Conservation (phyloP, 2,329 filamentous ascomycete genomes). For the Cladosporium cucumerinum region DNA sequence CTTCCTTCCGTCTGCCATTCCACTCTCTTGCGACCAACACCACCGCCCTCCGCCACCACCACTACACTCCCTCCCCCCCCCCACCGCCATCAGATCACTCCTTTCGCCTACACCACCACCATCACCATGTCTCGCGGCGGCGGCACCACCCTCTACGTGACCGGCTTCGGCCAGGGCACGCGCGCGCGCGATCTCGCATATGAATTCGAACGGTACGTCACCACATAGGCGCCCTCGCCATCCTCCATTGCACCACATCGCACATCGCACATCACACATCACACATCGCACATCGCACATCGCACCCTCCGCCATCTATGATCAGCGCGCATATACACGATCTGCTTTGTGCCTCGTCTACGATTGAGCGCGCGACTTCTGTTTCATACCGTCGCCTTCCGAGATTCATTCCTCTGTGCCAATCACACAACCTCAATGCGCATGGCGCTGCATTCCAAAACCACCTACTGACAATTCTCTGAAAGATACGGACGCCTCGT, state of each 20-base stretch:
- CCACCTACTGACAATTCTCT: constrained; percentile 44
- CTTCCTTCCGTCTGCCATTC: not conserved
- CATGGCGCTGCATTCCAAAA: not conserved
- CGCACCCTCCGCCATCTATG: not conserved
- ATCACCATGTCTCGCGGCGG: constrained; percentile 77
- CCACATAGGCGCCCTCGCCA: constrained; percentile 25
- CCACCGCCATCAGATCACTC: not conserved
- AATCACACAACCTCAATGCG: not conserved
- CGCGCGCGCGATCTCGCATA: constrained; percentile 98
- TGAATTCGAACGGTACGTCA: constrained; percentile 99
- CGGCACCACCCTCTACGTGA: constrained; percentile 94
- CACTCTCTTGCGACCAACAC: not conserved
- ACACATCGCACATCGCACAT: not conserved
- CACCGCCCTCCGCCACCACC: not conserved
- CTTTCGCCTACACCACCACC: not conserved
- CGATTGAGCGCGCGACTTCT: not conserved
- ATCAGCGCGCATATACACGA: not conserved
- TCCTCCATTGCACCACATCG: constrained; percentile 2
- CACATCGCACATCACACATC: not conserved
- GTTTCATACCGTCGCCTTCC: not conserved
- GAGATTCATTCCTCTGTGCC: not conserved
- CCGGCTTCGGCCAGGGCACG: constrained; percentile 97
- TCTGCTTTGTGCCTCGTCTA: not conserved
- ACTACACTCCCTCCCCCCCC: not conserved
- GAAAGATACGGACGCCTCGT: constrained; percentile 92